Percentiles rank a stretch among this genome's conserved stretches.
phyloP scores from a whole-genome alignment of 257 asterid species.

The Capsicum baccatum region DNA sequence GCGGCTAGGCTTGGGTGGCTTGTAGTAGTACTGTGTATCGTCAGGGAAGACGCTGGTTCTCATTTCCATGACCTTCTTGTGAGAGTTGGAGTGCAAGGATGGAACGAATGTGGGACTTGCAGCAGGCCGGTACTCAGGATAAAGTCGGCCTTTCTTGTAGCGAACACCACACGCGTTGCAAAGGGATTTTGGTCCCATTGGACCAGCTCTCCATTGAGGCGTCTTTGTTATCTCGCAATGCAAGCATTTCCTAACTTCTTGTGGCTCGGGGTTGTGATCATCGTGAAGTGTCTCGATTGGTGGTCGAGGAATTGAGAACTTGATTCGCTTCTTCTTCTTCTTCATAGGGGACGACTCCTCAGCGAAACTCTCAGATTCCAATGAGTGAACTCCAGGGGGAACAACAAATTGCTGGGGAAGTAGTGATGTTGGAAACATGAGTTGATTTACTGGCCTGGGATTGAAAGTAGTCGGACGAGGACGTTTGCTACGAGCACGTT shows the following conservation, averaged over 20 bases:
- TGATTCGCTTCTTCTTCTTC: conserved; percentile 70
- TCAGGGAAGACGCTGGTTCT: background rate
- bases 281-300: conserved; percentile 37
- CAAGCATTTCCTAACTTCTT: conserved; percentile 59
- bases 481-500: conserved; percentile 89
- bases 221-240: conserved; percentile 69
- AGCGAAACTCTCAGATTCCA: conserved; percentile 42
- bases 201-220: conserved; percentile 72
- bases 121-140: conserved; percentile 66
- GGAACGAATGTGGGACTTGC: conserved; percentile 66
- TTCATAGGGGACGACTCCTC: conserved; percentile 46
- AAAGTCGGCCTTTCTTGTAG: conserved; percentile 61
- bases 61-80: conserved; percentile 21
- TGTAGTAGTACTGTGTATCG: background rate
- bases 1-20: background rate
- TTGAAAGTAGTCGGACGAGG: conserved; percentile 74
- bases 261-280: conserved; percentile 38
- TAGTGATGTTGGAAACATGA: conserved; percentile 30
- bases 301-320: conserved; percentile 35
- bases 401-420: background rate
- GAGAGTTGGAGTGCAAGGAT: conserved; percentile 50
- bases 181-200: conserved; percentile 64
- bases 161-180: conserved; percentile 73
- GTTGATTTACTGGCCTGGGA: conserved; percentile 61
- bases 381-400: conserved; percentile 29